Evolutionary conservation across 352 stramenopile species (phyloP), one percentile per base, ranked within the genome.

Genomic region (Phytophthora uliginosa): DNA sequence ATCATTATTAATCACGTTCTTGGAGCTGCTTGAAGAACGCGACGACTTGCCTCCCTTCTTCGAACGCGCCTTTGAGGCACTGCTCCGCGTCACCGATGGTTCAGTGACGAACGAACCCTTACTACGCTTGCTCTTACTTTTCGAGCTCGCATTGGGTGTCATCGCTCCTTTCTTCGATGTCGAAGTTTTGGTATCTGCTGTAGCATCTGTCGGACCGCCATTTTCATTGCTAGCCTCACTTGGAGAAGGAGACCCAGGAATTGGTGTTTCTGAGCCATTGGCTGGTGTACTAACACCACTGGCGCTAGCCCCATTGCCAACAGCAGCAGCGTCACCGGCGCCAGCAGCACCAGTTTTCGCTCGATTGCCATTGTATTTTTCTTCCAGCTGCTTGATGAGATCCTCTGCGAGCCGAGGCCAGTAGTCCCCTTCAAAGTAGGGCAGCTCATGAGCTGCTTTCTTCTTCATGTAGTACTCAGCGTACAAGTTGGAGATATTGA

Each of bases 381-480:
- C 96, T 68, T 99, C 97, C 10, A 99, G 83, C 60, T 99, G 96
- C 79, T 99, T 99, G 66, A 99, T 99, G 57, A 99, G 92, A 83
- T 99, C 98, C 68, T 99, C 98, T 2, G 98, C 97, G 36, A 99
- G 95, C 24, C 96, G 94, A 8, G 97, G 97, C 94, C 98, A 99
- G 71, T 99, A 99, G 71, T 99, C 98, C 20, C 98, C 98, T 79
- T 99, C 98, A 79, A 99, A 99, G 79, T 99, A 99, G 7, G 98
- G 98, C 48, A 99, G 66, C 45, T 97, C 89, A 34, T 95, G 85
- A 1, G 90, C 90, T 18, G 85, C 80, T 67, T 95, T 97, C 76
- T 95, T 95, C 71, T 95, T 95, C 71, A 95, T 74, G 54, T 95
- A 97, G 50, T 97, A 95, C 63, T 95, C 90, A 26, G 90, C 88